Evolutionary conservation across 176 grass and related monocot genomes (phyloP).

Genomic region (Hordeum marinum): DNA sequence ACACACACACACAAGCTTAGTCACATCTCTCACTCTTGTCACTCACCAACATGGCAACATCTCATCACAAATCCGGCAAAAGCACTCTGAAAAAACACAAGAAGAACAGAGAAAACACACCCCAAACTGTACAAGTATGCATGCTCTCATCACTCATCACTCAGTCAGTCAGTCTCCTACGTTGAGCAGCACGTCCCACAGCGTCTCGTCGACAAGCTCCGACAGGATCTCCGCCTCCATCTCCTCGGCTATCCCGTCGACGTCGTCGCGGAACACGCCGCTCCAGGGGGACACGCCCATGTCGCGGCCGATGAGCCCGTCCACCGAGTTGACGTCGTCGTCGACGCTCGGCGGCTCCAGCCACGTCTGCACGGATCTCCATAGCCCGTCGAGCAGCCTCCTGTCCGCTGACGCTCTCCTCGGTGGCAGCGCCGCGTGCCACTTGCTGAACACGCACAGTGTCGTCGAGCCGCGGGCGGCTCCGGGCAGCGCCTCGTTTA

Average conservation of each 20-base stretch:
- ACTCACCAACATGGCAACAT: neutral
- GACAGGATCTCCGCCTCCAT: slow-evolving; percentile 58
- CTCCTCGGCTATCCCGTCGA: slow-evolving; percentile 40
- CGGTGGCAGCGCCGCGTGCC: neutral
- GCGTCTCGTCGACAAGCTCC: slow-evolving; percentile 69
- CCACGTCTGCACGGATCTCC: slow-evolving; percentile 32
- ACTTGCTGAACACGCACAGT: slow-evolving; percentile 45
- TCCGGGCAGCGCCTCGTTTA: slow-evolving; percentile 57
- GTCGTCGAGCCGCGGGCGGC: slow-evolving; percentile 15
- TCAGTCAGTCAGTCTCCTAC: slow-evolving; percentile 28
- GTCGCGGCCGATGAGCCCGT: slow-evolving; percentile 63
- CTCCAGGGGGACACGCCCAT: slow-evolving; percentile 55
- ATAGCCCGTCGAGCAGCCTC: slow-evolving; percentile 53
- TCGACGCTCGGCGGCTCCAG: neutral
- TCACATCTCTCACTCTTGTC: neutral
- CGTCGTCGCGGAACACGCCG: slow-evolving; percentile 42
- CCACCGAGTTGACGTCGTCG: slow-evolving; percentile 23
- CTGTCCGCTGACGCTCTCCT: slow-evolving; percentile 25
- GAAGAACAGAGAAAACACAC: neutral
- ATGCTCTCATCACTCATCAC: neutral
- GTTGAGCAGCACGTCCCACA: slow-evolving; percentile 69
- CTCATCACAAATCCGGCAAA: slow-evolving; percentile 12
- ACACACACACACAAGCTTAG: neutral
- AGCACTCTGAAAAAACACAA: slow-evolving; percentile 10
- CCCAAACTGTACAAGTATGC: slow-evolving; percentile 39